phyloP scores from a whole-genome alignment of 768 basidiomycete species.

The Rhizopogon sp. region DNA sequence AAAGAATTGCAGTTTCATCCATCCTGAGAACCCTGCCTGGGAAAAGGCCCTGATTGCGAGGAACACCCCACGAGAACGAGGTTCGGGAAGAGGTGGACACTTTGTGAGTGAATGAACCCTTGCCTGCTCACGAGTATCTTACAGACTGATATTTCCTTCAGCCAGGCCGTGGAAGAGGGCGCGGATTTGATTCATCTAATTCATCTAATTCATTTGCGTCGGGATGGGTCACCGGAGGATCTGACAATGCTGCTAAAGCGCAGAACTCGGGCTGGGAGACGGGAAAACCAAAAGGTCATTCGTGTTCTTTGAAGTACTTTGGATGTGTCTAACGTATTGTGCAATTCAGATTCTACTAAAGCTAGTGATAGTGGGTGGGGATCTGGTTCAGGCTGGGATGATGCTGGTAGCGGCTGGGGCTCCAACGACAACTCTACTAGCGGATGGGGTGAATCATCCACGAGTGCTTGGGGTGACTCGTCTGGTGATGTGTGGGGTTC shows the following conservation, averaged over 20 bases:
- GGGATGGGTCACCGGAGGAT: constrained; percentile 4
- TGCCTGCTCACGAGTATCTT: not conserved
- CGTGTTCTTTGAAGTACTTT: not conserved
- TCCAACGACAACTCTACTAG: not conserved
- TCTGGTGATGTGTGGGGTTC: not conserved
- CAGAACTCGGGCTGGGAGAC: not conserved
- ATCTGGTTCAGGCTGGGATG: not conserved
- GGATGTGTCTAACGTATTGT: not conserved
- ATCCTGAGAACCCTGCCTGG: constrained; percentile 25
- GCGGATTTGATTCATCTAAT: not conserved
- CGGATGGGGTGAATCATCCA: not conserved
- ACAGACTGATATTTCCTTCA: not conserved
- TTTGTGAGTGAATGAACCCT: constrained; percentile 8
- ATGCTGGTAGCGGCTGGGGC: constrained; percentile 5
- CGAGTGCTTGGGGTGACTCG: not conserved
- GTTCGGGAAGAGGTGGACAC: constrained; percentile 13
- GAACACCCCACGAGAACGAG: constrained; percentile 2
- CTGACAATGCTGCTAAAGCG: not conserved
- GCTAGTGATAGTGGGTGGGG: not conserved
- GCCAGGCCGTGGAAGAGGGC: constrained; percentile 4
- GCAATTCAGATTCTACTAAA: not conserved
- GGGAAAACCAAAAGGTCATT: not conserved
- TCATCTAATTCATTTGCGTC: not conserved
- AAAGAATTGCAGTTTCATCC: constrained; percentile 23
- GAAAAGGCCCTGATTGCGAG: constrained; percentile 10